Conservation (phyloP, 805 yeast species). For the Metschnikowia shivogae region DNA sequence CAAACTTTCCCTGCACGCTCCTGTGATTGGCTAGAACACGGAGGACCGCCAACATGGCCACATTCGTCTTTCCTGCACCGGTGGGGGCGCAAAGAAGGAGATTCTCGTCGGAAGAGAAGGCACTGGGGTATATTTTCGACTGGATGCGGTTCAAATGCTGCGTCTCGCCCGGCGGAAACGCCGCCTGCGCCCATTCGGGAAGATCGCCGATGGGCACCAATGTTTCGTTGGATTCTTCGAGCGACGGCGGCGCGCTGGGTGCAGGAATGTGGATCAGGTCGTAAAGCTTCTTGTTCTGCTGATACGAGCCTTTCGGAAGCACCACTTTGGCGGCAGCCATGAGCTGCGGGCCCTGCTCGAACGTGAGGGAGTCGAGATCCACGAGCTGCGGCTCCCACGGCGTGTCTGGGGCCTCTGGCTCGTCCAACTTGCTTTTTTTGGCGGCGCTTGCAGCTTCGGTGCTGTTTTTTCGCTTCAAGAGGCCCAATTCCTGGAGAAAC, state of each 20-base stretch:
- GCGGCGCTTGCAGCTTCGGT: background rate
- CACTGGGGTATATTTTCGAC: constrained; percentile 74
- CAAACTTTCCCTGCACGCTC: constrained; percentile 44
- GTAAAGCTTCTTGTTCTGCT: constrained; percentile 64
- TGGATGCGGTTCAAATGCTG: constrained; percentile 74
- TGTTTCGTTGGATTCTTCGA: constrained; percentile 33
- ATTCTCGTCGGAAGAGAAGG: constrained; percentile 67
- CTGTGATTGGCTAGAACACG: constrained; percentile 54
- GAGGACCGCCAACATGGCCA: constrained; percentile 82
- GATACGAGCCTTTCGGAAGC: constrained; percentile 82
- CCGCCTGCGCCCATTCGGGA: constrained; percentile 79
- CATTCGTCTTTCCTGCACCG: constrained; percentile 98
- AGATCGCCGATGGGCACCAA: constrained; percentile 56
- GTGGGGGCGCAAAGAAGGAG: constrained; percentile 93
- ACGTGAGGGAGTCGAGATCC: constrained; percentile 59
- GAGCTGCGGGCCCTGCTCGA: constrained; percentile 70
- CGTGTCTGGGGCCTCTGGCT: constrained; percentile 2
- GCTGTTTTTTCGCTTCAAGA: constrained; percentile 15
- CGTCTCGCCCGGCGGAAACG: constrained; percentile 68
- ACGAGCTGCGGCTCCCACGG: constrained; percentile 47
- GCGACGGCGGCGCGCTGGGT: constrained; percentile 47
- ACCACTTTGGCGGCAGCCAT: constrained; percentile 63
- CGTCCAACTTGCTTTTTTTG: constrained; percentile 1
- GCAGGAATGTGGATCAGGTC: constrained; percentile 94
- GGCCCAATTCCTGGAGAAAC: constrained; percentile 41